Evolutionary conservation across 2,329 filamentous ascomycete genomes (phyloP), one percentile per base, ranked within the genome.

Genomic region (Talaromyces piceae): DNA sequence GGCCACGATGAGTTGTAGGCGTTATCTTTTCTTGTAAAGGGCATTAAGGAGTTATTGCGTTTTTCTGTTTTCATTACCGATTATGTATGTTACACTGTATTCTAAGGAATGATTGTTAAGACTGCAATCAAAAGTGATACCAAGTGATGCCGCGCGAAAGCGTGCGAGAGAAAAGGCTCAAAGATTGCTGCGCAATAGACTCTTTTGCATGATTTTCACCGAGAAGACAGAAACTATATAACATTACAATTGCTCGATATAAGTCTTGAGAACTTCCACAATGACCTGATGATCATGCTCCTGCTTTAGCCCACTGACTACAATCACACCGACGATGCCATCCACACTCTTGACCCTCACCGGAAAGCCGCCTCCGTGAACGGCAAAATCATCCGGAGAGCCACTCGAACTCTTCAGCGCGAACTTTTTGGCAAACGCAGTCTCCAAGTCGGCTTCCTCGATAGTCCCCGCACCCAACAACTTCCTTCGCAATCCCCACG

Each of bases 1-100:
- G 72, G 68, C 54, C 87, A 91, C 73, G 87, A 91, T 67, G 87
- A 91, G 79, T 75, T 91, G 77, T 91, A 88, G 83, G 65, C 67
- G 64, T 65, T 63, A 57, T 60, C 63, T 47, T 53, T 56, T 55
- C 61, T 30, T 41, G 31, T 45, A 53, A 49, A 49, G 47, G 51
- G 44, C 48, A 49, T 39, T 53, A 45, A 31, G 51, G 47, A 49
- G 47, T 53, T 51, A 20, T 46, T 53, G 46, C 45, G 46, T 46
- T 52, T 52, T 47, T 41, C 18, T 27, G n/a, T n/a, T n/a, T n/a
- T n/a, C 37, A 39, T 52, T 5, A 43, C 5, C 39, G 23, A 23
- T 43, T 44, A 41, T 53, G 51, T 47, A 49, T 53, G 45, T 54
- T 50, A 45, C 48, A 49, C 31, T 54, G 51, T 54, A 53, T 45